These are phyloP conservation scores for Colletotrichum sp. DNA, from an alignment of 2,329 filamentous ascomycete species.

Conservation along the genomic window DNA sequence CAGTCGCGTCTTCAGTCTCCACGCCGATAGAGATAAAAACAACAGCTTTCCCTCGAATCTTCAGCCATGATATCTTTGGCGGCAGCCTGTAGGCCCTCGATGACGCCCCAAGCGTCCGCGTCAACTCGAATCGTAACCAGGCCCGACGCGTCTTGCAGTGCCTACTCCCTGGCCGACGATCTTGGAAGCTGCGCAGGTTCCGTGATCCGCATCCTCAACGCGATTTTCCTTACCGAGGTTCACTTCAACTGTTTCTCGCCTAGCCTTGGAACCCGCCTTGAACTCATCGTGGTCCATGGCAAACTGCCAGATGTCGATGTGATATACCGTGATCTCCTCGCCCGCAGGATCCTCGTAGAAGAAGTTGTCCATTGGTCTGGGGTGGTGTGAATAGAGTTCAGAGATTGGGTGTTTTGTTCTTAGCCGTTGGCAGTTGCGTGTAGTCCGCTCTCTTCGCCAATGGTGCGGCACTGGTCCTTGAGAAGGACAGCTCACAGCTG, in stretches of 20 bases:
- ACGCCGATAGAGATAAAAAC: background rate
- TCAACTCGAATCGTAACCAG: background rate
- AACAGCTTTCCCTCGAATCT: background rate
- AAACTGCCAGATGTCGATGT: background rate
- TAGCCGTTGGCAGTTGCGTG: background rate
- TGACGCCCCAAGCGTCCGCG: background rate
- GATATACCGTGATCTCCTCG: background rate
- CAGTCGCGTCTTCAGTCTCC: background rate
- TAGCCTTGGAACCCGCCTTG: background rate
- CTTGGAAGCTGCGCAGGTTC: background rate
- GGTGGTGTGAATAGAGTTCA: background rate
- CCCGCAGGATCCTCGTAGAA: background rate
- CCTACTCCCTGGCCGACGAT: background rate
- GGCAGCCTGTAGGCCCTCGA: background rate
- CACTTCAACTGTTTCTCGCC: background rate
- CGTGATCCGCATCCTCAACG: background rate
- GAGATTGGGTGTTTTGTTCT: background rate
- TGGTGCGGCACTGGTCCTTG: background rate
- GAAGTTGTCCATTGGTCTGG: background rate
- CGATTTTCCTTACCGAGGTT: background rate
- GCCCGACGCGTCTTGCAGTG: background rate
- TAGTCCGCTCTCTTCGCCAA: background rate
- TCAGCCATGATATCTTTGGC: background rate
- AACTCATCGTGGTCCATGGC: background rate
- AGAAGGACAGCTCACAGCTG: background rate